A percentile compares a stretch with the other conserved stretches of the same genome.
Conservation (phyloP, 1,284 basidiomycete genomes). For the Ceratobasidium sp. region DNA sequence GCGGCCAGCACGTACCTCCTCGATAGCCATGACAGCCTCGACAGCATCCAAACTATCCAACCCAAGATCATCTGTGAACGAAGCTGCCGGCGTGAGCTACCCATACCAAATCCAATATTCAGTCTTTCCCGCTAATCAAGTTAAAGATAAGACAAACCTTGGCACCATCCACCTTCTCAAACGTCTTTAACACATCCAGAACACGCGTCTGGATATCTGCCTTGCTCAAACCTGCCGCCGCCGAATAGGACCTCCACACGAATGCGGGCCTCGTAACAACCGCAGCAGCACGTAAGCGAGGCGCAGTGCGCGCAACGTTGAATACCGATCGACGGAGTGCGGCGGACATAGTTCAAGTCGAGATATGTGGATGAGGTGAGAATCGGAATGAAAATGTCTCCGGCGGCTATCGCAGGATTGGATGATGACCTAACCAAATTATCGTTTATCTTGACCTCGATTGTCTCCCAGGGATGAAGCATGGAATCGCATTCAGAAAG, state of each 20-base stretch:
- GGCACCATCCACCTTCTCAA: slow-evolving; percentile 91
- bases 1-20: slow-evolving; percentile 78
- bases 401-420: slow-evolving; percentile 12
- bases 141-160: slow-evolving; percentile 72
- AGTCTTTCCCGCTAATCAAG: slow-evolving; percentile 46
- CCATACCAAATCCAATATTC: neutral
- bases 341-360: slow-evolving; percentile 38
- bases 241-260: slow-evolving; percentile 71
- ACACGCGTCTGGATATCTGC: slow-evolving; percentile 86
- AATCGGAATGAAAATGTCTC: slow-evolving; percentile 25
- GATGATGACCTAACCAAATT: slow-evolving; percentile 38
- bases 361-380: slow-evolving; percentile 31
- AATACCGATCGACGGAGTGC: slow-evolving; percentile 44
- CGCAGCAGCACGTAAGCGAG: slow-evolving; percentile 23
- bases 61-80: slow-evolving; percentile 90
- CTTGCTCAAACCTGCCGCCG: slow-evolving; percentile 78
- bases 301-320: slow-evolving; percentile 38
- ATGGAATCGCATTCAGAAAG: slow-evolving; percentile 90
- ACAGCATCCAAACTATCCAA: slow-evolving; percentile 98
- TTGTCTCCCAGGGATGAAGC: slow-evolving; percentile 74
- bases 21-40: slow-evolving; percentile 99
- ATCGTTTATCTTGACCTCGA: neutral
- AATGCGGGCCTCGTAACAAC: slow-evolving; percentile 24
- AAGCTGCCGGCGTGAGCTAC: slow-evolving; percentile 80
- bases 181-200: slow-evolving; percentile 89